Evolutionary conservation across 2,329 filamentous ascomycete genomes (phyloP), one percentile per base, ranked within the genome.

Genomic region (Penicillium sclerotiorum): DNA sequence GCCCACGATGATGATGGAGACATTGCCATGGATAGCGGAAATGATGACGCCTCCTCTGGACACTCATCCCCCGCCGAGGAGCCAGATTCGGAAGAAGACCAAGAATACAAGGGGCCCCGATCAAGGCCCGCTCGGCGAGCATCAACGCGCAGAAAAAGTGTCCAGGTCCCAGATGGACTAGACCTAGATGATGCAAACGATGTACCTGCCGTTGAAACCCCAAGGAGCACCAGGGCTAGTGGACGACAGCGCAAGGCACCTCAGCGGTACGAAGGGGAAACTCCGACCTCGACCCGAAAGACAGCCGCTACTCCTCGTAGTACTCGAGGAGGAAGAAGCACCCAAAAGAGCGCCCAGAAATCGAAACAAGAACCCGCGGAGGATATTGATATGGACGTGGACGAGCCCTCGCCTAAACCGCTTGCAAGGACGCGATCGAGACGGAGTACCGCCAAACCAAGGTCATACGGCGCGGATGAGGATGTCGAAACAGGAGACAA

Each of bases 221-320:
- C 66, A 6, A 55, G 61, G 1, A 61, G 59, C 6, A 45, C 63
- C 38, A 62, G 69, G 13, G 60, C 67, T 15, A 72, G 69, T 50
- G 66, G 61, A 27, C 62, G 70, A 20, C 67, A 67, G 41, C 64
- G 69, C 13, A 72, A 66, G 57, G 53, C 63, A 5, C 66, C 68
- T 6, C 59, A 65, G 50, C 60, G 64, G 46, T 69, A 59, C 8
- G 68, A 66, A 35, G 65, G 66, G 18, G 61, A 65, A 17, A 60
- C 58, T 5, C 53, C 63, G 3, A 54, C 57, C 30, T 60, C 63
- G 7, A 59, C 45, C 13, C 61, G 58, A 27, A 59, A 45, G 40
- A 20, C 51, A 13, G 49, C 58, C n/a, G 49, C 56, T 4, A 56
- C 66, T 2, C 55, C 60, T 20, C 57, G 59, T 11, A 60, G 52